Base-by-base conservation (phyloP, 768 basidiomycete genomes). In the Macrolepiota fuliginosa region DNA sequence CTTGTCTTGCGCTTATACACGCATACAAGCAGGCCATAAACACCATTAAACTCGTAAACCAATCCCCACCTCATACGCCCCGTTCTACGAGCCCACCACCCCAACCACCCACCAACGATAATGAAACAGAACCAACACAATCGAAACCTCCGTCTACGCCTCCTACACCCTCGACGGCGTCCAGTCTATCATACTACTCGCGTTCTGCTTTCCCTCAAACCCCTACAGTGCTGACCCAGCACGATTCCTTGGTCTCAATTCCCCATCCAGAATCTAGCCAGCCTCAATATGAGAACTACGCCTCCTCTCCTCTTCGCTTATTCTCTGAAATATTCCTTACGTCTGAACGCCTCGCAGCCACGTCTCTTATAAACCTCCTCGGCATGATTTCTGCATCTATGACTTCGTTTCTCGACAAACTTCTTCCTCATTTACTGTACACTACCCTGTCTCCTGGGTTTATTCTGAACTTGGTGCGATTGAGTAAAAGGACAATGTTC, bases 401-500 rank as follows among this genome's bases (percentile, higher is more conserved):
- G 57, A 75, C 77, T 24, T 76, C 81, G 6, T 88, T 88, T 65
- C 73, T 89, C 63, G 84, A 91, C 73, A 90, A 91, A 54, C 79
- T 94, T 63, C 76, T 96, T 27, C 88, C 87, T 0, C 83, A 90
- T 68, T 67, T 92, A 53, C 74, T 97, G 52, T 79, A 81, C 63
- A 77, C 77, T 0, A 73, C 81, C 19, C 74, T 90, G 58, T 77
- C 85, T 1, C 76, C 84, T 4, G 63, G 76, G 4, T 81, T 83
- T 54, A 71, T 92, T 25, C 78, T 88, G 19, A 77, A 76, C 35
- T 71, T 82, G 27, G 76, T 87, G 39, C 81, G 84, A 39, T 69
- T 80, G 4, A 74, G 86, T 13, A 92, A 91, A 67, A 81, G 81
- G 9, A 82, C 88, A 7, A 79, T 98, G 27, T 98, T 96, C 70